Conservation (phyloP, 805 yeast species). For the Metschnikowia aberdeeniae region DNA sequence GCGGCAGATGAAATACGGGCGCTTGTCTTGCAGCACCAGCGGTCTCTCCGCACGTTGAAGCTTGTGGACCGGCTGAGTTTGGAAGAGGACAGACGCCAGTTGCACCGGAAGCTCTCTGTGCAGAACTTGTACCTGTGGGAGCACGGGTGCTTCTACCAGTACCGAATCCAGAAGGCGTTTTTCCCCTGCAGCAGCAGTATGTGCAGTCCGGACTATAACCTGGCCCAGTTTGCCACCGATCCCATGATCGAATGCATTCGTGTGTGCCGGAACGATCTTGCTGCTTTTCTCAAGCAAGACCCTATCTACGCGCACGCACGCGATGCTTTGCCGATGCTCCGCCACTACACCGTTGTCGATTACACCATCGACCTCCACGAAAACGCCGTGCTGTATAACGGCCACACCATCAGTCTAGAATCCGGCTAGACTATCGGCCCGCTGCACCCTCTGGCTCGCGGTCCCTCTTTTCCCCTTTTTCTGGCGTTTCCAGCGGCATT, state of each 20-base stretch:
- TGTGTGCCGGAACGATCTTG: background rate
- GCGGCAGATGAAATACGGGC: constrained; percentile 3
- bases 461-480: background rate
- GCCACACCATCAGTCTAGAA: background rate
- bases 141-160: constrained; percentile 9
- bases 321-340: constrained; percentile 4
- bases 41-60: constrained; percentile 2
- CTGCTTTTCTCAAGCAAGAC: constrained; percentile 2
- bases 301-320: constrained; percentile 3
- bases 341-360: constrained; percentile 5
- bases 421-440: background rate
- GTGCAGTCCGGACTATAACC: constrained; percentile 3
- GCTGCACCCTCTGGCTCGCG: too few relatives aligned
- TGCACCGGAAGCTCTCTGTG: constrained; percentile 5
- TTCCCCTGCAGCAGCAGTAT: constrained; percentile 4
- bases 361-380: constrained; percentile 7
- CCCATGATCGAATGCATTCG: constrained; percentile 5
- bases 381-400: constrained; percentile 7
- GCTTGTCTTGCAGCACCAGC: constrained; percentile 6
- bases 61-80: constrained; percentile 7
- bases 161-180: constrained; percentile 4
- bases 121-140: constrained; percentile 7
- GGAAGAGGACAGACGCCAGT: background rate
- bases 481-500: background rate
- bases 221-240: constrained; percentile 6